Evolutionary conservation across 495 filamentous ascomycete species (phyloP).

Genomic region (Penicillium paradoxum): DNA sequence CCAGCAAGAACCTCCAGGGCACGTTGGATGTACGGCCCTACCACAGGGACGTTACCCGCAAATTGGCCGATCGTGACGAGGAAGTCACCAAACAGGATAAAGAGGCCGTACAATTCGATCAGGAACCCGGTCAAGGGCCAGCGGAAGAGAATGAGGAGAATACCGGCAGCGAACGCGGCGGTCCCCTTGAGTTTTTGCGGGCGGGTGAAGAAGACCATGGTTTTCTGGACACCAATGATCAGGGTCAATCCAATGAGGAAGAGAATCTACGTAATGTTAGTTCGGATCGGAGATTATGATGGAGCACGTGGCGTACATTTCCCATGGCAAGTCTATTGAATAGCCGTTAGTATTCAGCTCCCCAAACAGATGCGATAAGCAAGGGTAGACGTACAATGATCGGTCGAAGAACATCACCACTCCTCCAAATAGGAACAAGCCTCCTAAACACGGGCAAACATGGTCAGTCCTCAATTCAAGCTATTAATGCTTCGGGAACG

Average conservation of each 20-base stretch:
- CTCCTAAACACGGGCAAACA: slow-evolving; percentile 49
- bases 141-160: slow-evolving; percentile 76
- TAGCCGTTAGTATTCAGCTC: slow-evolving; percentile 3
- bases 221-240: slow-evolving; percentile 91
- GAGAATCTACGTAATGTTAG: slow-evolving; percentile 62
- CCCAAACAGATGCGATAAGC: background rate
- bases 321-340: slow-evolving; percentile 75
- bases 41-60: slow-evolving; percentile 74
- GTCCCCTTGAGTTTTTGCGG: slow-evolving; percentile 89
- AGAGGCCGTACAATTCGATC: slow-evolving; percentile 87
- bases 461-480: background rate
- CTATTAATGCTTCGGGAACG: background rate
- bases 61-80: slow-evolving; percentile 88
- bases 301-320: slow-evolving; percentile 52
- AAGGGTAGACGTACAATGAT: slow-evolving; percentile 60
- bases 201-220: slow-evolving; percentile 85
- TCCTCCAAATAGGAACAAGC: slow-evolving; percentile 87
- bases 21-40: slow-evolving; percentile 75
- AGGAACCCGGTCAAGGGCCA: slow-evolving; percentile 88
- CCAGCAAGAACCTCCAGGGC: slow-evolving; percentile 60
- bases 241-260: slow-evolving; percentile 93
- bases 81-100: slow-evolving; percentile 93
- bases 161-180: slow-evolving; percentile 79
- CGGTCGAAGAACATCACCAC: slow-evolving; percentile 96
- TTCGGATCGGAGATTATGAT: slow-evolving; percentile 7